phyloP scores from a whole-genome alignment of 2,329 filamentous ascomycete genomes.

The Sarocladium kiliense region DNA sequence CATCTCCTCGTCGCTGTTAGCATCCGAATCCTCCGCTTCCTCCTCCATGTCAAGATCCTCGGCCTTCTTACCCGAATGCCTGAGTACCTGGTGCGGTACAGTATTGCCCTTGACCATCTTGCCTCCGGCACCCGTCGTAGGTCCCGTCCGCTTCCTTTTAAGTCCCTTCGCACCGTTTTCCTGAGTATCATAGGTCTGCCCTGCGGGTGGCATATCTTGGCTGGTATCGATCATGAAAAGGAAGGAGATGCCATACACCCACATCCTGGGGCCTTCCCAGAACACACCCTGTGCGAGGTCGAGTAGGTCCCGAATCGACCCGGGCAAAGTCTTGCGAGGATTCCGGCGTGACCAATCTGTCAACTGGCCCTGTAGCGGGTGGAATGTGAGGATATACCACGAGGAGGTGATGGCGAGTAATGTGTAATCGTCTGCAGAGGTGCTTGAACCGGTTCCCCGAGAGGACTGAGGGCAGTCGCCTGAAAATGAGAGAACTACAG shows the following conservation, averaged over 20 bases:
- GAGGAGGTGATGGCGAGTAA: constrained; percentile 50
- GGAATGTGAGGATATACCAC: constrained; percentile 70
- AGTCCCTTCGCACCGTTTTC: constrained; percentile 25
- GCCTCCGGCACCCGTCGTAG: constrained; percentile 46
- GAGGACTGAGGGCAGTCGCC: constrained; percentile 35
- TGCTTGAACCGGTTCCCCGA: constrained; percentile 13
- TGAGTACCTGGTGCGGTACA: constrained; percentile 37
- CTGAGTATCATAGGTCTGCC: constrained; percentile 24
- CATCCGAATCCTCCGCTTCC: constrained; percentile 26
- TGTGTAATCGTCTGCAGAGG: constrained; percentile 39
- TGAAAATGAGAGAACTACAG: constrained; percentile 65
- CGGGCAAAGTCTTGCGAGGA: constrained; percentile 67
- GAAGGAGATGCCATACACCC: constrained; percentile 84
- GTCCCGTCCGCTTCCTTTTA: constrained; percentile 50
- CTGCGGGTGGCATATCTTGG: constrained; percentile 51
- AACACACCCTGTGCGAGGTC: constrained; percentile 79
- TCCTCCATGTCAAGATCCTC: constrained; percentile 34
- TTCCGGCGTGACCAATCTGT: constrained; percentile 86
- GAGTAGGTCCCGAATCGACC: constrained; percentile 66
- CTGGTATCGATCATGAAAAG: constrained; percentile 88
- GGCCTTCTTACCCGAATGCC: constrained; percentile 34
- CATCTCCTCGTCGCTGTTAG: constrained; percentile 33
- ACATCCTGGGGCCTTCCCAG: constrained; percentile 76
- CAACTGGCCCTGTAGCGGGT: constrained; percentile 69
- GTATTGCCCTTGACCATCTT: constrained; percentile 43